These are phyloP conservation scores for Colletotrichum phormii DNA, from an alignment of 2,329 filamentous ascomycete genomes.

Conservation along the genomic window DNA sequence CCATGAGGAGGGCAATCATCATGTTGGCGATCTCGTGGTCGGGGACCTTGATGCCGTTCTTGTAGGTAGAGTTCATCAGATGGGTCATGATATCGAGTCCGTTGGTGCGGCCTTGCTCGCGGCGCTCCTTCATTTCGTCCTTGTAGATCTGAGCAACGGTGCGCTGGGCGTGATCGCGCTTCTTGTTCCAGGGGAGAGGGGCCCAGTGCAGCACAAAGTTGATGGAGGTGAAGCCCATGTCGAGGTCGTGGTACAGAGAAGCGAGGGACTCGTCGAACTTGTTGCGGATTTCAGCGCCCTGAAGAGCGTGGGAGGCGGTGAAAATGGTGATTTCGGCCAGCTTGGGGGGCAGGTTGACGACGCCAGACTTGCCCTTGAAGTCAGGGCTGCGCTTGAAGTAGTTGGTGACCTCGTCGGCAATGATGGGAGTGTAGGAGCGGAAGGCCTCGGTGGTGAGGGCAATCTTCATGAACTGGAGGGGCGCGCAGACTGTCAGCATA, in stretches of 20 bases:
- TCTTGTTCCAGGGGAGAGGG: constrained; percentile 88
- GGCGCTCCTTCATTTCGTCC: constrained; percentile 81
- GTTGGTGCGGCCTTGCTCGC: constrained; percentile 62
- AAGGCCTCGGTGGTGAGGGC: constrained; percentile 82
- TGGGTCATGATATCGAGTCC: constrained; percentile 89
- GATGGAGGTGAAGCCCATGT: constrained; percentile 89
- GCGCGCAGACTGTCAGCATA: constrained; percentile 35
- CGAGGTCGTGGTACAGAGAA: constrained; percentile 86
- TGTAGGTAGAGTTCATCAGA: constrained; percentile 87
- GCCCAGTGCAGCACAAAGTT: constrained; percentile 94
- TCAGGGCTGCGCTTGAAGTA: constrained; percentile 76
- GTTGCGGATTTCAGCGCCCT: constrained; percentile 84
- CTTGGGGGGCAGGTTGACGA: constrained; percentile 77
- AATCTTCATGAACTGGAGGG: constrained; percentile 79
- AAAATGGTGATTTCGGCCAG: constrained; percentile 92
- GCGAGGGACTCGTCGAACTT: constrained; percentile 86
- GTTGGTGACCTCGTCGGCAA: constrained; percentile 77
- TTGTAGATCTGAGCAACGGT: constrained; percentile 87
- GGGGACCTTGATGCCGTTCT: constrained; percentile 81
- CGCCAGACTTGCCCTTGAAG: constrained; percentile 77
- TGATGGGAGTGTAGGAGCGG: constrained; percentile 81
- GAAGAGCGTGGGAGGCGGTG: constrained; percentile 86
- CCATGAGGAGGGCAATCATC: constrained; percentile 95
- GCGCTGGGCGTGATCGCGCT: constrained; percentile 81
- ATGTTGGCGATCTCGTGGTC: constrained; percentile 90